Conservation (phyloP, 345 rosid genomes). For the Citrus medica region DNA sequence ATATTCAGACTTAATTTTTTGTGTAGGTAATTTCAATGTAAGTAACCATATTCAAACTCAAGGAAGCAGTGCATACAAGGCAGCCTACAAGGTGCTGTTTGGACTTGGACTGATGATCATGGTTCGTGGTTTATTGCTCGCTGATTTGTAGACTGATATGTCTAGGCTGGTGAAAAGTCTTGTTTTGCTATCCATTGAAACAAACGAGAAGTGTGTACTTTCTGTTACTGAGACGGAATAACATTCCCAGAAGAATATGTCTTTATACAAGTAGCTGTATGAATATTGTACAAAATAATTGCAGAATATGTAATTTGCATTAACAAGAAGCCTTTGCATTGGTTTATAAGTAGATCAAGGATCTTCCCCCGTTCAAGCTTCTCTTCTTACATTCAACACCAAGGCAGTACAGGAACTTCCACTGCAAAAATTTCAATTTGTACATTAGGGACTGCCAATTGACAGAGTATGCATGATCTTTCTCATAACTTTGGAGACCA, state of each 20-base stretch:
- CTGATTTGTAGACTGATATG: neutral
- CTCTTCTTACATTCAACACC: neutral
- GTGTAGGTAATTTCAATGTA: slow-evolving; percentile 72
- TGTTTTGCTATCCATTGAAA: neutral
- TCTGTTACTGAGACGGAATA: neutral
- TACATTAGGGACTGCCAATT: neutral
- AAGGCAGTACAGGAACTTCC: neutral
- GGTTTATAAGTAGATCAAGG: neutral
- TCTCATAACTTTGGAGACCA: neutral
- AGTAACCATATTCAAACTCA: slow-evolving; percentile 54
- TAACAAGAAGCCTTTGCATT: neutral
- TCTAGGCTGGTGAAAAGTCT: neutral
- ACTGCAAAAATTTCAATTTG: neutral
- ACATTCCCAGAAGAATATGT: neutral
- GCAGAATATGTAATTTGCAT: neutral
- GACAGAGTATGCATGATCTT: neutral
- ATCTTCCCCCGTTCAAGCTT: neutral
- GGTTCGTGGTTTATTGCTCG: slow-evolving; percentile 25
- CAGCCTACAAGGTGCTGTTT: slow-evolving; percentile 18
- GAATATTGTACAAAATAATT: neutral
- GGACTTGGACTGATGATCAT: slow-evolving; percentile 35
- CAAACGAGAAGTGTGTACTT: neutral
- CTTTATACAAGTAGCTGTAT: neutral
- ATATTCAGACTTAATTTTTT: neutral
- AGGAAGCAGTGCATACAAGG: slow-evolving; percentile 31